These are phyloP conservation scores for Eucommia ulmoides DNA, from an alignment of 257 asterid genomes.

Conservation along the genomic window DNA sequence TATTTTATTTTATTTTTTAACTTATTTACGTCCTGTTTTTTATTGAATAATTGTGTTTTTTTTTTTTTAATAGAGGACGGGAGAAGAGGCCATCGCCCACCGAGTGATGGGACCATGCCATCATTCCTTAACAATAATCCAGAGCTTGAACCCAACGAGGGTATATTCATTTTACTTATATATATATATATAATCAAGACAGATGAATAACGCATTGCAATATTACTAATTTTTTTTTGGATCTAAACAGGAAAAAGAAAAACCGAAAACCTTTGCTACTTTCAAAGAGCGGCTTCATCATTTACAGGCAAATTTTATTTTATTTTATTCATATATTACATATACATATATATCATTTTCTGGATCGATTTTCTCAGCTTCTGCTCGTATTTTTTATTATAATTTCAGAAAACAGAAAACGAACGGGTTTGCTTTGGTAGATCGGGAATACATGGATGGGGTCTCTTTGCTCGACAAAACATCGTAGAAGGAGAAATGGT, in stretches of 20 bases:
- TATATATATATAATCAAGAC: too few species aligned
- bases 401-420: slow-evolving; percentile 73
- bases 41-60: neutral
- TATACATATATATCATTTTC: neutral
- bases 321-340: slow-evolving; percentile 8
- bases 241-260: slow-evolving; percentile 56
- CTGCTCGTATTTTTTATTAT: slow-evolving; percentile 7
- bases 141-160: slow-evolving; percentile 36
- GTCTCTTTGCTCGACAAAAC: slow-evolving; percentile 82
- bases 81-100: slow-evolving; percentile 66
- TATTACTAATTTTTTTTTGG: neutral
- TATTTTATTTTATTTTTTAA: too few species aligned
- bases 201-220: too few species aligned
- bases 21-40: too few species aligned
- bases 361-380: slow-evolving; percentile 4
- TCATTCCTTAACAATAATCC: slow-evolving; percentile 52
- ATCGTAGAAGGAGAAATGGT: slow-evolving; percentile 98
- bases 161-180: too few species aligned
- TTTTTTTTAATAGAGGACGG: slow-evolving; percentile 31
- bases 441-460: slow-evolving; percentile 98
- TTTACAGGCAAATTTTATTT: slow-evolving; percentile 57
- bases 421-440: slow-evolving; percentile 94
- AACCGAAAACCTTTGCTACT: slow-evolving; percentile 51
- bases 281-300: slow-evolving; percentile 82
- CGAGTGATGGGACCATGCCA: slow-evolving; percentile 62